Percentiles rank a stretch among this genome's conserved stretches.
These are phyloP conservation scores for Yamadazyma buinensis DNA, from an alignment of 1,139 yeast species.

Conservation along the genomic window DNA sequence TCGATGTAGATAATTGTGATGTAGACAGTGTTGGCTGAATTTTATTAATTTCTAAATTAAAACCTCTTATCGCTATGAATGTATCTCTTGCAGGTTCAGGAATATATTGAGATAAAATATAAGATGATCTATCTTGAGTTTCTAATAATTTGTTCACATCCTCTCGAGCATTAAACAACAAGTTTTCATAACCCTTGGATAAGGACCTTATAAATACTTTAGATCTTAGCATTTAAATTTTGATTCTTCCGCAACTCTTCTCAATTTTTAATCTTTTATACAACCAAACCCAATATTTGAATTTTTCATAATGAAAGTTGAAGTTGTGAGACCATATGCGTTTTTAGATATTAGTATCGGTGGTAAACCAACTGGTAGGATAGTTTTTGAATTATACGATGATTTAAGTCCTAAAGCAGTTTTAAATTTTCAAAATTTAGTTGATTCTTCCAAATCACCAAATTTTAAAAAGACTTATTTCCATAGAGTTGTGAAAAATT, in stretches of 20 bases:
- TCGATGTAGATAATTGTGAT: slow-evolving; percentile 22
- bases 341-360: slow-evolving; percentile 59
- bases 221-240: background rate
- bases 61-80: slow-evolving; percentile 64
- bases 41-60: slow-evolving; percentile 65
- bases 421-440: slow-evolving; percentile 48
- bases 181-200: slow-evolving; percentile 2
- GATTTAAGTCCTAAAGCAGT: slow-evolving; percentile 58
- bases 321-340: slow-evolving; percentile 31
- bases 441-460: slow-evolving; percentile 24
- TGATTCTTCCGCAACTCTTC: background rate
- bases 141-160: slow-evolving; percentile 41
- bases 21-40: slow-evolving; percentile 44
- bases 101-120: slow-evolving; percentile 62
- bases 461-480: slow-evolving; percentile 47
- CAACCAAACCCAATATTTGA: background rate
- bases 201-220: slow-evolving; percentile 1
- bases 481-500: slow-evolving; percentile 72
- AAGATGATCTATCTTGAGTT: slow-evolving; percentile 60
- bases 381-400: slow-evolving; percentile 57
- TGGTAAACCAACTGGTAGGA: slow-evolving; percentile 49
- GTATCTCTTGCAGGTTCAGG: slow-evolving; percentile 66
- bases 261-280: background rate
- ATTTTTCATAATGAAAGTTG: slow-evolving; percentile 27
- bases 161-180: slow-evolving; percentile 29